Conservation (phyloP, 495 filamentous ascomycete genomes). For the Tuber umbilicatum region DNA sequence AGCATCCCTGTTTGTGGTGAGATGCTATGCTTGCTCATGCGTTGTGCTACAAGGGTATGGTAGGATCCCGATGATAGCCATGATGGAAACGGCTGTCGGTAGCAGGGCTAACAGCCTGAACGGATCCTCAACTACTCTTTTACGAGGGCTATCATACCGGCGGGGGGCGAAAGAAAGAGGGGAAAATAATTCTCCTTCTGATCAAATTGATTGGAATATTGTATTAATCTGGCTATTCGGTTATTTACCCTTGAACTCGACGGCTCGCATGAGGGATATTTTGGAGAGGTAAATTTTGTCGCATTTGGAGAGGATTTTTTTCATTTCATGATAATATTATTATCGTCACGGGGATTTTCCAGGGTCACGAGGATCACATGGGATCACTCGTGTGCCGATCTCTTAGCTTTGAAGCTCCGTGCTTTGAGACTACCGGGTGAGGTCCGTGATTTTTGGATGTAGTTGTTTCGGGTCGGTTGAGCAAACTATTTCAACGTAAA, state of each 20-base stretch:
- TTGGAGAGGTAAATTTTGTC: not conserved
- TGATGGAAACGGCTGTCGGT: conserved; percentile 1
- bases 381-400: not conserved
- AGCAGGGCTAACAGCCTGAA: not conserved
- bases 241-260: not conserved
- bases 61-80: not conserved
- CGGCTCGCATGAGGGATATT: not conserved
- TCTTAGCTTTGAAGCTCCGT: not conserved
- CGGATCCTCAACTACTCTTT: not conserved
- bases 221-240: not conserved
- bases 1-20: conserved; percentile 4
- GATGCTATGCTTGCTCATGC: not conserved
- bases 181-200: not conserved
- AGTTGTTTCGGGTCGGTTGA: not conserved
- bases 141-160: not conserved
- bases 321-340: too few species aligned
- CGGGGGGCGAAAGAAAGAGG: not conserved
- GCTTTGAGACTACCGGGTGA: not conserved
- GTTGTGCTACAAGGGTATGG: not conserved
- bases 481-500: not conserved
- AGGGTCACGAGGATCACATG: not conserved
- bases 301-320: not conserved
- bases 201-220: not conserved
- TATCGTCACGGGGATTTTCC: not conserved
- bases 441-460: not conserved